Conservation (phyloP, 768 basidiomycete genomes). For the Multifurca ochricompacta region DNA sequence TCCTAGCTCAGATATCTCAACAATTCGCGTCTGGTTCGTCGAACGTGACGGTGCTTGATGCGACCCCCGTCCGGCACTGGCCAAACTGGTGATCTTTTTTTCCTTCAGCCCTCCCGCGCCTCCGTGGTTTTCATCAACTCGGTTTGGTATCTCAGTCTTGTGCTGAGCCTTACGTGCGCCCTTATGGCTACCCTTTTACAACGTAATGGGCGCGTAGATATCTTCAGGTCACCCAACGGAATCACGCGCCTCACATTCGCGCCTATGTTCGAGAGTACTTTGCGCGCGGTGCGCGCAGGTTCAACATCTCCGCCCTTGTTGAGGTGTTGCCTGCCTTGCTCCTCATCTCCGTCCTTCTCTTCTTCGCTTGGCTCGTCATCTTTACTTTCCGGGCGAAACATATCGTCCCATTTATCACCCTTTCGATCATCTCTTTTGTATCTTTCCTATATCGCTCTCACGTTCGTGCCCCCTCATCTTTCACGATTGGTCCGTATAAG, state of each 20-base stretch:
- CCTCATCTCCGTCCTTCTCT: slow-evolving; percentile 3
- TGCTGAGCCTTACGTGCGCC: slow-evolving; percentile 5
- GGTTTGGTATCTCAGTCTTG: slow-evolving; percentile 10
- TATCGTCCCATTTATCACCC: background rate
- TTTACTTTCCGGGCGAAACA: background rate
- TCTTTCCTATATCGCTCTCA: background rate
- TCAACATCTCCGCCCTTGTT: background rate
- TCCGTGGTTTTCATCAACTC: slow-evolving; percentile 2
- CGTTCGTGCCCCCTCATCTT: background rate
- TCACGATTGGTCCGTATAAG: slow-evolving; percentile 2
- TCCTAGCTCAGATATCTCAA: too few relatives aligned
- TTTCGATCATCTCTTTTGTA: background rate
- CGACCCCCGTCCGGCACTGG: too few relatives aligned
- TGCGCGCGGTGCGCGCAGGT: background rate
- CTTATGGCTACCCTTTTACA: slow-evolving; percentile 9
- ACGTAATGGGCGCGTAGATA: slow-evolving; percentile 7
- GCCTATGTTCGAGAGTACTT: slow-evolving; percentile 3
- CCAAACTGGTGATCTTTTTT: too few relatives aligned
- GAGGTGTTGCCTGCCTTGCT: slow-evolving; percentile 1
- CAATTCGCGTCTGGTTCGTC: too few relatives aligned
- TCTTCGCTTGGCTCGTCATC: slow-evolving; percentile 4
- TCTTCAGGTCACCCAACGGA: background rate
- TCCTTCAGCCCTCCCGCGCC: background rate
- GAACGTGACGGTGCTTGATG: too few relatives aligned
- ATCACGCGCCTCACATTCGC: background rate